These are phyloP conservation scores for Nemania sp. DNA, from an alignment of 2,329 filamentous ascomycete species.

Conservation along the genomic window DNA sequence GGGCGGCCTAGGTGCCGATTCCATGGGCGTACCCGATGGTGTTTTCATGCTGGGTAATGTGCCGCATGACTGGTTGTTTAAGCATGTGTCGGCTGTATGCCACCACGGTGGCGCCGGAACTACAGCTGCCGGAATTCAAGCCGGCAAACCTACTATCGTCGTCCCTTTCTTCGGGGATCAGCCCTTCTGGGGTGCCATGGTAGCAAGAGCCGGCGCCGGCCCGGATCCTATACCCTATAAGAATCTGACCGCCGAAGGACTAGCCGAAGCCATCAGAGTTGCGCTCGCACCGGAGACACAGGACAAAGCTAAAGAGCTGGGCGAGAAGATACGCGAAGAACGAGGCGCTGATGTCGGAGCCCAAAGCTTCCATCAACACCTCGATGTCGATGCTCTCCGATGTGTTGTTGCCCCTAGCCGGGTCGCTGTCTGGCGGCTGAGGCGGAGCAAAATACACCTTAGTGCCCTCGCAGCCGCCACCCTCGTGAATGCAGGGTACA, in stretches of 20 bases:
- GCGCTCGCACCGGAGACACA: conserved; percentile 64
- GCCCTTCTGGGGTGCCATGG: conserved; percentile 81
- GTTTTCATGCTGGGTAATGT: conserved; percentile 84
- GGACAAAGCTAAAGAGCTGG: conserved; percentile 59
- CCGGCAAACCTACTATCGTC: conserved; percentile 78
- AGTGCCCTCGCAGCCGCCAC: conserved; percentile 74
- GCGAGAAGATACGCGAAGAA: conserved; percentile 68
- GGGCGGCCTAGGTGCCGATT: conserved; percentile 79
- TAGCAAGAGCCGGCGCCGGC: conserved; percentile 71
- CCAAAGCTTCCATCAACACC: conserved; percentile 70
- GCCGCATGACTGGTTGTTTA: conserved; percentile 88
- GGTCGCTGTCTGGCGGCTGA: conserved; percentile 75
- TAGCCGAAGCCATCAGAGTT: conserved; percentile 65
- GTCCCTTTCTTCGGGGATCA: conserved; percentile 89
- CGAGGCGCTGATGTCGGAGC: conserved; percentile 65
- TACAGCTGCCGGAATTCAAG: conserved; percentile 81
- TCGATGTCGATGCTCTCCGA: conserved; percentile 67
- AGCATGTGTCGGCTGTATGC: conserved; percentile 77
- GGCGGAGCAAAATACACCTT: conserved; percentile 66
- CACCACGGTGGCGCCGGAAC: conserved; percentile 90
- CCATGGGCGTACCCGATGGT: conserved; percentile 69
- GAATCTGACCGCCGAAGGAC: conserved; percentile 64
- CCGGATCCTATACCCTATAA: conserved; percentile 71
- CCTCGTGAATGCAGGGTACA: conserved; percentile 63
- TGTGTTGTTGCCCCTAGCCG: conserved; percentile 70